These are phyloP conservation scores for Alternaria brassicae DNA, from an alignment of 2,329 filamentous ascomycete species.

Conservation along the genomic window DNA sequence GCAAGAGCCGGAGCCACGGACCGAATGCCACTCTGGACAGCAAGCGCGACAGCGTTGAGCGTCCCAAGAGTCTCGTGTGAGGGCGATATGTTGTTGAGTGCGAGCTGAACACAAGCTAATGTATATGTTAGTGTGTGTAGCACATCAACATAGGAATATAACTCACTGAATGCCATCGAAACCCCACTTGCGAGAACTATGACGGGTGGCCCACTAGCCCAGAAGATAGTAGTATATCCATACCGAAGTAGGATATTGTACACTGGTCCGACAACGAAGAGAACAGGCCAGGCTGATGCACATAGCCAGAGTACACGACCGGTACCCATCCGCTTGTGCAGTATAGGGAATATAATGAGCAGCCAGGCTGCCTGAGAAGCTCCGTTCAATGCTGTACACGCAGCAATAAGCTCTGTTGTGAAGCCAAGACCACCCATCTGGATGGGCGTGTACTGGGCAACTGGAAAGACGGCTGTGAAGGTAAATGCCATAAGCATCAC, in stretches of 20 bases:
- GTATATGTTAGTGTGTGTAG: conserved; percentile 8
- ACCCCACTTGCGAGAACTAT: conserved; percentile 8
- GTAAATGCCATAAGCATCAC: conserved; percentile 72
- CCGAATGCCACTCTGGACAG: conserved; percentile 66
- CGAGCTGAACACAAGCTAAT: conserved; percentile 69
- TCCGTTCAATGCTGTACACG: conserved; percentile 70
- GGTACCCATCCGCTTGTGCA: conserved; percentile 72
- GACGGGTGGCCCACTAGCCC: conserved; percentile 54
- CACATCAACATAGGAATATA: neutral
- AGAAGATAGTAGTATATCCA: conserved; percentile 61
- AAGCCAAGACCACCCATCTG: conserved; percentile 71
- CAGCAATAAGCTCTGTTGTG: conserved; percentile 67
- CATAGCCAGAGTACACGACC: conserved; percentile 68
- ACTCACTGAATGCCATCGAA: conserved; percentile 56
- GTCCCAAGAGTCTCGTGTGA: conserved; percentile 70
- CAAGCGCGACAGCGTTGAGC: conserved; percentile 73
- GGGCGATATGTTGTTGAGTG: conserved; percentile 76
- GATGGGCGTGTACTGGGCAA: conserved; percentile 72
- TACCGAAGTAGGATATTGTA: conserved; percentile 64
- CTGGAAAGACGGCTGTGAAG: conserved; percentile 73
- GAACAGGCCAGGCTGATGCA: conserved; percentile 66
- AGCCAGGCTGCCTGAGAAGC: conserved; percentile 74
- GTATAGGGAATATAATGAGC: conserved; percentile 70
- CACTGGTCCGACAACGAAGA: conserved; percentile 64
- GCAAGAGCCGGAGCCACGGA: conserved; percentile 71